A percentile compares a stretch with the other conserved stretches of the same genome.
These are phyloP conservation scores for Mortierella sp. DNA, from an alignment of 371 early-diverging fungal genomes.

Conservation along the genomic window DNA sequence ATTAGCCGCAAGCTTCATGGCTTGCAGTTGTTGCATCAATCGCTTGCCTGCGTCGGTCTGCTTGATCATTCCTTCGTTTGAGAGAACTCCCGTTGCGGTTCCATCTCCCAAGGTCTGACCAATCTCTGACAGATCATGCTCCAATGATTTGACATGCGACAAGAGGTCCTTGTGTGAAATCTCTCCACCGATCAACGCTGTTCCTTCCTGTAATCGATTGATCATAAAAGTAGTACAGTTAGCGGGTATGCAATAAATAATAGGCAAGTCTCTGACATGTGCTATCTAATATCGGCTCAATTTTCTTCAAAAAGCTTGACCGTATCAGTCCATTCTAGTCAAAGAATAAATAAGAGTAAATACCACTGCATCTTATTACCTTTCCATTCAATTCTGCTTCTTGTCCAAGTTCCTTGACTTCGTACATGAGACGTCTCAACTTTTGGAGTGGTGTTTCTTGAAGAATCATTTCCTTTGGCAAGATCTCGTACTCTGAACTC, in stretches of 20 bases:
- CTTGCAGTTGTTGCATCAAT: conserved; percentile 75
- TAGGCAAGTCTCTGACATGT: conserved; percentile 25
- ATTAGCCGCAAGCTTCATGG: conserved; percentile 63
- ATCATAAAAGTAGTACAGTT: too few species aligned
- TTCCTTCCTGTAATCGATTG: conserved; percentile 28
- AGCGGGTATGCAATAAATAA: background rate
- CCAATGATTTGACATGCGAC: conserved; percentile 74
- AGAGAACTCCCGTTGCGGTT: conserved; percentile 41
- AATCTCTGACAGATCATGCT: conserved; percentile 75
- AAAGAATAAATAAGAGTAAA: background rate
- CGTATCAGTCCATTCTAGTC: background rate
- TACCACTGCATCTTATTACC: too few species aligned
- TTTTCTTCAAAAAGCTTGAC: too few species aligned
- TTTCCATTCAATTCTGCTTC: conserved; percentile 72
- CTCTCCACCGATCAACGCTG: conserved; percentile 32
- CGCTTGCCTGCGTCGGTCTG: conserved; percentile 71
- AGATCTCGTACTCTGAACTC: conserved; percentile 72
- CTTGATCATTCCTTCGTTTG: conserved; percentile 50
- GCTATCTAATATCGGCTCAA: background rate
- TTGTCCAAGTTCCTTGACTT: conserved; percentile 83
- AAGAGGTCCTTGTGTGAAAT: conserved; percentile 70
- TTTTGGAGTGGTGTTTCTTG: conserved; percentile 83
- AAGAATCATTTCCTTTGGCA: conserved; percentile 68
- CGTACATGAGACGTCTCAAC: conserved; percentile 83
- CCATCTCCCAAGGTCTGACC: conserved; percentile 60